Evolutionary conservation across 78 protist genomes (phyloP).

Genomic region (Dictyostelium firmibasis): DNA sequence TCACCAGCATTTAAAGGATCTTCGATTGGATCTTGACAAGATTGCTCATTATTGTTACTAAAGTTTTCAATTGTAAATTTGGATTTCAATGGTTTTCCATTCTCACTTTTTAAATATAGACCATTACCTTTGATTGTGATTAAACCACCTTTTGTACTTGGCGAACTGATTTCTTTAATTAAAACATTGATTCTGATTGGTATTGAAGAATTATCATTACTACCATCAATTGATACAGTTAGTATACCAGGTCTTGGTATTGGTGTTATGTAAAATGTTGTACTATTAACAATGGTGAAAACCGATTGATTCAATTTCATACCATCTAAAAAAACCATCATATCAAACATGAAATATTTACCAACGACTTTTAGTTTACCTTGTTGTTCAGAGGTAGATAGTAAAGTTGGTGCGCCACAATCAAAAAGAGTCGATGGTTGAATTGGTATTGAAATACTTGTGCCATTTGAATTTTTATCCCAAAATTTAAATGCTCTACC

Average conservation of each 20-base stretch:
- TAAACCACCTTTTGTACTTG: not conserved
- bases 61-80: not conserved
- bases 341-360: not conserved
- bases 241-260: constrained; percentile 15
- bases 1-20: not conserved
- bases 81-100: not conserved
- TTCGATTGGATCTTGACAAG: not conserved
- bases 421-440: not conserved
- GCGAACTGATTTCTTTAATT: not conserved
- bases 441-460: not conserved
- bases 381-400: not conserved
- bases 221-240: not conserved
- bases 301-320: not conserved
- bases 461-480: constrained; percentile 4
- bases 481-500: not conserved
- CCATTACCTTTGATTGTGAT: not conserved
- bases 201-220: not conserved
- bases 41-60: not conserved
- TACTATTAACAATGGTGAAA: not conserved
- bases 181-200: not conserved
- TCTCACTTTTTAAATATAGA: not conserved
- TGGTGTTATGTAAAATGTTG: not conserved
- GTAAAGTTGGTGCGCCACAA: not conserved
- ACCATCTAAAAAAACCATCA: not conserved
- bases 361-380: not conserved